These are phyloP conservation scores for Persicaria maculosa DNA, from an alignment of 148 eudicot genomes.

Conservation along the genomic window DNA sequence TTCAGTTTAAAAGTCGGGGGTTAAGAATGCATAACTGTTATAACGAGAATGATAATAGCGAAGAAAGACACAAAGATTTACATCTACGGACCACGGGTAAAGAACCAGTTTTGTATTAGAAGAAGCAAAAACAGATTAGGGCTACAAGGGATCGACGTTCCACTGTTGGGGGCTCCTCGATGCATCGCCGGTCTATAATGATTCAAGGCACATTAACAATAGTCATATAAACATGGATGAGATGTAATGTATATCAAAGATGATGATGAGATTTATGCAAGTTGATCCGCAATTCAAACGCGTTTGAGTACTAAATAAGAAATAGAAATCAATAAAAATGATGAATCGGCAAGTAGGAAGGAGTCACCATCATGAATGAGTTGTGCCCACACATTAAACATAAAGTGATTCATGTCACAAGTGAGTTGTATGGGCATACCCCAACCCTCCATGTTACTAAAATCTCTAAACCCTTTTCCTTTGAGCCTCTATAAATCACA, in stretches of 20 bases:
- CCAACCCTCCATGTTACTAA: conserved; percentile 12
- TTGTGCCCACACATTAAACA: conserved; percentile 4
- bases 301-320: neutral
- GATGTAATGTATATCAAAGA: neutral
- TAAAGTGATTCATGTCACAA: conserved; percentile 17
- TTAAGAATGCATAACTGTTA: no score
- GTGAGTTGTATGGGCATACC: conserved; percentile 4
- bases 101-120: no score
- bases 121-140: no score
- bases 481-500: neutral
- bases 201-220: no score
- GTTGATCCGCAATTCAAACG: neutral
- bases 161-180: no score
- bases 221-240: no score
- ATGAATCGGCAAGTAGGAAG: neutral
- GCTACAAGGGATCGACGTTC: no score
- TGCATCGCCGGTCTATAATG: no score
- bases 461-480: neutral
- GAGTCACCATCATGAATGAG: neutral
- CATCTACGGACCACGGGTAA: no score
- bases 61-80: no score
- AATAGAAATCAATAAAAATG: neutral
- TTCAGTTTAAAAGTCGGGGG: no score
- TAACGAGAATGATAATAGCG: no score
- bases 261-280: neutral